These are phyloP conservation scores for Trifolium repens DNA, from an alignment of 306 rosid genomes.

Conservation along the genomic window DNA sequence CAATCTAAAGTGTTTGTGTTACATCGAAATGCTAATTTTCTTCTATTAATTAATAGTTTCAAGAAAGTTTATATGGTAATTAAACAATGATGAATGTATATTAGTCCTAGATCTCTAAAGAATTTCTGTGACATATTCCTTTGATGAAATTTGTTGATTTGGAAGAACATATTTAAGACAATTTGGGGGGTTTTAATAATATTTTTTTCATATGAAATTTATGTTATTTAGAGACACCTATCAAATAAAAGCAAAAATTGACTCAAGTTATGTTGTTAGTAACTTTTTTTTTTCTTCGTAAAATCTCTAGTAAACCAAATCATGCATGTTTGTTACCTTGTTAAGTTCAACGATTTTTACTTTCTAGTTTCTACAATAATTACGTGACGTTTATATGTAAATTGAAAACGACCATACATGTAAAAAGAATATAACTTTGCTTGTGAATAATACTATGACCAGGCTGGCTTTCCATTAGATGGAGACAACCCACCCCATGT, in stretches of 20 bases:
- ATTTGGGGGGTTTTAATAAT: background rate
- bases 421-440: slow-evolving; percentile 38
- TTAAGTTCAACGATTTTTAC: slow-evolving; percentile 22
- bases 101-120: background rate
- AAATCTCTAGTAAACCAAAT: slow-evolving; percentile 27
- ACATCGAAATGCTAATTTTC: background rate
- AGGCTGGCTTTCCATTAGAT: slow-evolving; percentile 51
- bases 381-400: slow-evolving; percentile 23
- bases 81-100: background rate
- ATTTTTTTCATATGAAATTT: slow-evolving; percentile 20
- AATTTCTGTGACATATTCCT: background rate
- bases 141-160: background rate
- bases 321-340: slow-evolving; percentile 25
- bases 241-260: background rate
- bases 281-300: background rate
- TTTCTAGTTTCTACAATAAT: slow-evolving; percentile 18
- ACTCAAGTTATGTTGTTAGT: background rate
- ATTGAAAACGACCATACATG: slow-evolving; percentile 41
- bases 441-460: slow-evolving; percentile 48
- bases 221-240: background rate
- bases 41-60: background rate
- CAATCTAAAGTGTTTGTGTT: no score
- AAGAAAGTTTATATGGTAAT: background rate
- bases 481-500: slow-evolving; percentile 55
- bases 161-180: slow-evolving; percentile 15